Evolutionary conservation across 129 eudicot genomes (phyloP).

Genomic region (Lactuca sativa): DNA sequence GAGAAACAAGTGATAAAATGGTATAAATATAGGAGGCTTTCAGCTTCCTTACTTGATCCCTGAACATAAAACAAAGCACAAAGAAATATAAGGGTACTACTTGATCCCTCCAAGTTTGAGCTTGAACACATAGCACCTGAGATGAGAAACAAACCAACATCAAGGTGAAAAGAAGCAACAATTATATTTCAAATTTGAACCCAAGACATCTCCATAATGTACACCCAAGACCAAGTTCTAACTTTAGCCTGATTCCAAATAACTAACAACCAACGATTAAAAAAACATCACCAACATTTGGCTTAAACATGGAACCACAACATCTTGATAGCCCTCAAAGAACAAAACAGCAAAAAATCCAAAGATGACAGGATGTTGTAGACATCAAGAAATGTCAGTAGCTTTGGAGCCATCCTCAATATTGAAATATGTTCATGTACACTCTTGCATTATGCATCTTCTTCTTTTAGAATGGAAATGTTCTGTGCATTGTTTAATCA

Average conservation of each 20-base stretch:
- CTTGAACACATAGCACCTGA: background rate
- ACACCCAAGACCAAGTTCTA: conserved; percentile 21
- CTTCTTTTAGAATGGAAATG: background rate
- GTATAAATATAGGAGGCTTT: no score
- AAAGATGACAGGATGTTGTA: conserved; percentile 8
- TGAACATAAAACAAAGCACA: no score
- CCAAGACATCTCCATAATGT: conserved; percentile 26
- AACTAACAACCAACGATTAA: conserved; percentile 26
- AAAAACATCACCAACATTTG: conserved; percentile 17
- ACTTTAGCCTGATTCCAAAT: conserved; percentile 12
- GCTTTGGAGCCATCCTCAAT: conserved; percentile 11
- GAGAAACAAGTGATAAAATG: no score
- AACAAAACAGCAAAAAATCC: conserved; percentile 10
- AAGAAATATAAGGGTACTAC: no score
- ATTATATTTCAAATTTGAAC: conserved; percentile 23
- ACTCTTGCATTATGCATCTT: conserved; percentile 24
- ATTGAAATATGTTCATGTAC: conserved; percentile 9
- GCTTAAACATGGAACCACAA: conserved; percentile 23
- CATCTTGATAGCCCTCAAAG: conserved; percentile 15
- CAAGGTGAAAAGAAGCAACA: conserved; percentile 9
- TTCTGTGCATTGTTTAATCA: conserved; percentile 18
- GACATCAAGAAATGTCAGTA: conserved; percentile 19
- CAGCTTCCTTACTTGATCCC: no score
- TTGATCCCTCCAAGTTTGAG: no score
- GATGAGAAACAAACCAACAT: background rate